Percentiles rank a stretch among this genome's conserved stretches.
Evolutionary conservation across 176 grass and related monocot species (phyloP).

Genomic region (Carex cristatella): DNA sequence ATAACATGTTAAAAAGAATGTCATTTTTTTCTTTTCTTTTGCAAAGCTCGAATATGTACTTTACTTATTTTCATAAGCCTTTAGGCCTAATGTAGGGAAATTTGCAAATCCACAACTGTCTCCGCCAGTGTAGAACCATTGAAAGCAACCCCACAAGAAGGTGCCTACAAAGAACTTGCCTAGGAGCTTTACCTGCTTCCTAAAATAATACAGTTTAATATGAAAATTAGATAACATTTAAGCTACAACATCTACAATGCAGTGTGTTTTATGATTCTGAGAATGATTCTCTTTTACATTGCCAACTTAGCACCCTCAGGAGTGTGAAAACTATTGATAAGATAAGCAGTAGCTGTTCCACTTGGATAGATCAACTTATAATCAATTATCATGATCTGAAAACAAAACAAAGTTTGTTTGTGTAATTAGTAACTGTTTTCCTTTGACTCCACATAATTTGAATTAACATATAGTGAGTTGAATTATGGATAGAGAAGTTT

Average conservation of each 20-base stretch:
- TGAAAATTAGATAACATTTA: background rate
- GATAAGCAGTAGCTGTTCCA: conserved; percentile 76
- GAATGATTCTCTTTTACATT: conserved; percentile 27
- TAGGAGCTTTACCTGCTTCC: conserved; percentile 61
- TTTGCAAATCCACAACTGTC: conserved; percentile 44
- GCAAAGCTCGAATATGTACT: background rate
- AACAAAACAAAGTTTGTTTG: background rate
- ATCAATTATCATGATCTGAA: conserved; percentile 82
- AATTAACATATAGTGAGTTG: background rate
- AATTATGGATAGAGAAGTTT: background rate
- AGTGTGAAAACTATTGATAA: conserved; percentile 89
- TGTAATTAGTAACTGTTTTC: background rate
- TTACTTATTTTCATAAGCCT: conserved; percentile 61
- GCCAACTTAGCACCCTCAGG: conserved; percentile 51
- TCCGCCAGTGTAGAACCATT: conserved; percentile 90
- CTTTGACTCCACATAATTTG: background rate
- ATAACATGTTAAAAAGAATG: background rate
- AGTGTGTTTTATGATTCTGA: background rate
- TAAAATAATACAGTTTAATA: conserved; percentile 29
- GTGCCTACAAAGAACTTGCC: conserved; percentile 54
- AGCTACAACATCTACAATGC: conserved; percentile 2
- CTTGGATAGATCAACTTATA: conserved; percentile 90
- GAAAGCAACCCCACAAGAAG: conserved; percentile 84
- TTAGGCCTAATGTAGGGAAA: conserved; percentile 61
- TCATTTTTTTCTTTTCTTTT: background rate